Evolutionary conservation across 192 early-diverging fungal species (phyloP), one percentile per base, ranked within the genome.

Genomic region (Podila verticillata): DNA sequence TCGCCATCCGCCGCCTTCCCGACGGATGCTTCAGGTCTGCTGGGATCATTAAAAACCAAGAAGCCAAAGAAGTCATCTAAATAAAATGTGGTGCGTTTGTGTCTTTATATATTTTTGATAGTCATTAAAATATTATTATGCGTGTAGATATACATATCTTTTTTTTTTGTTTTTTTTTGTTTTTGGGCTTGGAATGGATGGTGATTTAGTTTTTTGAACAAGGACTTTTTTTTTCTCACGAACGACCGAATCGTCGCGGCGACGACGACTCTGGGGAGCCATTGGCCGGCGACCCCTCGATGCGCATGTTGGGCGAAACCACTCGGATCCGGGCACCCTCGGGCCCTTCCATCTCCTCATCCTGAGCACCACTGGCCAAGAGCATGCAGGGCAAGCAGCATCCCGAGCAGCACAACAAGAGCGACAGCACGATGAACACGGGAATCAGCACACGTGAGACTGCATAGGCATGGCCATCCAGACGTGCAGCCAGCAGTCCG

Each of bases 371-470:
- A n/a, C 82, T 84, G 22, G 83, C 66, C 56, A 85, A 63, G 24
- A 90, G 64, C 56, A 85, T 66, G 77, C 88, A 89, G 51, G 88
- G 87, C 35, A 88, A 56, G 71, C 90, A 91, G 32, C 88, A 89
- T 31, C 90, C 88, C 2, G 79, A 74, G 57, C 90, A 91, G 63
- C 90, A 91, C 17, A 88, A 48, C 5, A 90, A 36, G 44, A 90
- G 64, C 5, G 88, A 84, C 32, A 89, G 73, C 12, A 86, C 88
- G 68, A 92, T 82, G 73, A 94, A 94, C 19, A 92, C 77, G 9
- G 93, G 93, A 26, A 92, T 84, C 58, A 94, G 72, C 0, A 93
- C 88, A 63, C 84, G 63, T 0, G 88, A 87, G 82, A 93, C 30
- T 5, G 70, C 51, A 34, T 64, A 80, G 4, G 24, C 47, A 68